These are phyloP conservation scores for Penicillium angulare DNA, from an alignment of 495 filamentous ascomycete species.

Conservation along the genomic window DNA sequence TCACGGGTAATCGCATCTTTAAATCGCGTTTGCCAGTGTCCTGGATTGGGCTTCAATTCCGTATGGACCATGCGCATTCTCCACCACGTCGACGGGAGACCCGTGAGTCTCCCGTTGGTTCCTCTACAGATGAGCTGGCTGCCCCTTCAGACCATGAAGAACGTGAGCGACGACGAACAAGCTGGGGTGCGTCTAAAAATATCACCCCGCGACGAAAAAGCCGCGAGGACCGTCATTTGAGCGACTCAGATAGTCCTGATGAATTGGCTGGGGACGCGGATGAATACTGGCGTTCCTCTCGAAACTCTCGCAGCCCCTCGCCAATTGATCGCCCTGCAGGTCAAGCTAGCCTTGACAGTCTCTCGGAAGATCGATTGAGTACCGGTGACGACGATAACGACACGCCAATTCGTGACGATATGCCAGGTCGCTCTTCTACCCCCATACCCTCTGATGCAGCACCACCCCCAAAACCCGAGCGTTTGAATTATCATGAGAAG, in stretches of 20 bases:
- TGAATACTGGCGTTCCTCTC: constrained; percentile 39
- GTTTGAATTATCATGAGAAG: constrained; percentile 58
- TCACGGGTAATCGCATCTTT: neutral
- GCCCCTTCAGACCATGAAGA: constrained; percentile 44
- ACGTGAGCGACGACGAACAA: constrained; percentile 38
- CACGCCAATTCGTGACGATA: constrained; percentile 13
- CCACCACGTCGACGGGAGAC: constrained; percentile 56
- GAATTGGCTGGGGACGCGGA: constrained; percentile 42
- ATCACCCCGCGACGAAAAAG: constrained; percentile 39
- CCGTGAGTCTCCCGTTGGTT: constrained; percentile 38
- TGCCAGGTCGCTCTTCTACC: constrained; percentile 30
- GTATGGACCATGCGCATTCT: constrained; percentile 35
- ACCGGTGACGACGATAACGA: constrained; percentile 6
- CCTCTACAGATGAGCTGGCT: constrained; percentile 55
- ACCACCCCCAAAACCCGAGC: constrained; percentile 43
- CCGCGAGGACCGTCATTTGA: constrained; percentile 28
- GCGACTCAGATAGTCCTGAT: constrained; percentile 45
- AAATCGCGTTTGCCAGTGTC: constrained; percentile 14
- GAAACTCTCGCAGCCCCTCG: constrained; percentile 29
- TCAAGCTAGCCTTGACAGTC: constrained; percentile 12
- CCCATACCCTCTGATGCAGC: constrained; percentile 34
- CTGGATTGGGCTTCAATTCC: constrained; percentile 1
- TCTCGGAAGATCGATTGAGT: constrained; percentile 15
- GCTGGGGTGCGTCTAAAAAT: constrained; percentile 34
- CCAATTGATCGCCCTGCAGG: constrained; percentile 17